Base-by-base conservation (phyloP, 345 rosid species). In the Pugionium dolabratum region DNA sequence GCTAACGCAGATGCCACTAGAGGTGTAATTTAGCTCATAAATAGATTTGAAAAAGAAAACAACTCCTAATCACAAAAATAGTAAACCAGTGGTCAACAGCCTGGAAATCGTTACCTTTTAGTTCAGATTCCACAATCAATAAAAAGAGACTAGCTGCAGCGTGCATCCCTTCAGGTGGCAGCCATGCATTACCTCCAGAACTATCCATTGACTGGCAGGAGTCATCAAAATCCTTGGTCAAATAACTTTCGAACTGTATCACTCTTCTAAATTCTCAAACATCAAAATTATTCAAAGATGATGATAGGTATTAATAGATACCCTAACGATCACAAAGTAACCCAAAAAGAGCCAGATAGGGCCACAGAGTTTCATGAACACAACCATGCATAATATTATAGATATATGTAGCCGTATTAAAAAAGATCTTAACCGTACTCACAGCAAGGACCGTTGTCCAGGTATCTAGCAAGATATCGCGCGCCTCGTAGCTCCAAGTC, bases 401-500 rank as follows among this genome's bases (percentile, higher is more conserved):
- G 7, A 45, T 53, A 64, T 31, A 52, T 35, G 69, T 52, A 25
- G 48, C 66, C 30, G 55, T 35, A 46, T 41, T 18, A 55, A 72
- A 60, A 27, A 9, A 50, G 33, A 60, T 59, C 44, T 52, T 46
- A 67, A 62, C 30, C 18, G 73, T 77, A 78, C 45, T 55, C 86
- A 94, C 99, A 88, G 69, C 61, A 37, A 94, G 99, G 51, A 94
- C 75, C 11, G 86, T 75, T 59, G 89, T 86, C 99, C 99, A 94
- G 48, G 92, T 84, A 78, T 94, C 99, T 75, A 94, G 79, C 70
- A 94, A 81, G 79, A 94, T 90, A 79, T 94, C 99, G 25, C 97
- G 96, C 28, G 96, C 95, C 75, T 85, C 97, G 89, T 95, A 88
- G 78, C 96, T 94, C 99, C 97, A 94, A 40, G 86, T 79, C 78